phyloP scores from a whole-genome alignment of 1,284 basidiomycete species.

The Schizopora paradoxa region DNA sequence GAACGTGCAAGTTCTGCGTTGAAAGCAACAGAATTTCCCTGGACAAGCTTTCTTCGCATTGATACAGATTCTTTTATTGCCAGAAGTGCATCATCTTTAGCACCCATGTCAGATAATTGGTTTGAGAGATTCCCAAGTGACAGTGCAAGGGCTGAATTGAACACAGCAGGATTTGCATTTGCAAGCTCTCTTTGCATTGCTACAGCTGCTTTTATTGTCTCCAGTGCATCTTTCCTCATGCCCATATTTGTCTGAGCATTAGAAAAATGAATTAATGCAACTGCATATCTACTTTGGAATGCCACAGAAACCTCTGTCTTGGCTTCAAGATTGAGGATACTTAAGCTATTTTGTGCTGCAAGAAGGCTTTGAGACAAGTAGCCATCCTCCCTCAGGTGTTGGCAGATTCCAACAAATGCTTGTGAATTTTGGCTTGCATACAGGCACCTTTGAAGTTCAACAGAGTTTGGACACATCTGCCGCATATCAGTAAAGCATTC shows the following conservation, averaged over 20 bases:
- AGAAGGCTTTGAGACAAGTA: no score
- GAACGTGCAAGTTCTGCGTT: not conserved
- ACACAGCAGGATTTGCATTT: not conserved
- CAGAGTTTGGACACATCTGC: no score
- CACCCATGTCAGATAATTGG: not conserved
- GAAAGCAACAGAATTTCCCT: not conserved
- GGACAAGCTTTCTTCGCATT: not conserved
- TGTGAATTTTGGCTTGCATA: no score
- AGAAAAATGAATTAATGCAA: no score
- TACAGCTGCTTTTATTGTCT: not conserved
- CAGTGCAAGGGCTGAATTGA: not conserved
- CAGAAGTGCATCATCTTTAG: not conserved
- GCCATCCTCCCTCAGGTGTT: no score
- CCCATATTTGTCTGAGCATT: not conserved
- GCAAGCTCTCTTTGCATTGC: not conserved
- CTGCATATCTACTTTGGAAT: no score
- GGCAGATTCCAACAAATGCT: no score
- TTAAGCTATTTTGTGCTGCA: no score
- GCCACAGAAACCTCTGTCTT: no score
- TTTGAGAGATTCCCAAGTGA: not conserved
- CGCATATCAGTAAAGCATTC: no score
- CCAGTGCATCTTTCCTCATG: not conserved
- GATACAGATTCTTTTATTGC: not conserved
- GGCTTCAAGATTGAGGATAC: no score
- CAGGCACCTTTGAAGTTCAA: no score